Percentiles rank a stretch among this genome's conserved stretches.
phyloP scores from a whole-genome alignment of 805 yeast species.

The Saturnispora halmiae region DNA sequence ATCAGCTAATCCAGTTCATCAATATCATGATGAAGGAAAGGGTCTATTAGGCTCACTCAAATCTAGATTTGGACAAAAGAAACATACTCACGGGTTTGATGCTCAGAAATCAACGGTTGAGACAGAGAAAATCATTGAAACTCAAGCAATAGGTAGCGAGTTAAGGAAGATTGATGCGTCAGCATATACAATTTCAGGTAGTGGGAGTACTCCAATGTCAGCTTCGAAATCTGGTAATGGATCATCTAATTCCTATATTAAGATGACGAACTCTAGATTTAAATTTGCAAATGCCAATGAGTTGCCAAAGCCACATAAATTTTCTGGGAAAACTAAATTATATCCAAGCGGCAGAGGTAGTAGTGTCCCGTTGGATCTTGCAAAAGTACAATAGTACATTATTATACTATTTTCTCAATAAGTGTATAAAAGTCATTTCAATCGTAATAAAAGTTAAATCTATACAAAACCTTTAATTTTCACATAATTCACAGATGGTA shows the following conservation, averaged over 20 bases:
- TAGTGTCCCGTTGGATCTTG: conserved; percentile 74
- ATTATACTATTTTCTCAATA: too few species aligned
- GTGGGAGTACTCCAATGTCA: conserved; percentile 12
- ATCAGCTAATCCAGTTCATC: conserved; percentile 7
- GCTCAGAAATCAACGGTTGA: conserved; percentile 6
- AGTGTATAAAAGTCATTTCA: background rate
- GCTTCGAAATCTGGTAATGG: conserved; percentile 13
- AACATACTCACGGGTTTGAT: conserved; percentile 13
- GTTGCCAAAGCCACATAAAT: conserved; percentile 81
- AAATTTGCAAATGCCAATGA: conserved; percentile 57
- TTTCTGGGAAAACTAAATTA: conserved; percentile 59
- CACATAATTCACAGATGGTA: background rate
- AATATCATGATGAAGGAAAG: conserved; percentile 4
- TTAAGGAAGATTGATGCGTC: conserved; percentile 56
- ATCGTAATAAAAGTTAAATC: conserved; percentile 1
- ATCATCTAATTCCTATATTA: conserved; percentile 23
- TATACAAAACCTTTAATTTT: conserved; percentile 1
- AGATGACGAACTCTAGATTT: conserved; percentile 67
- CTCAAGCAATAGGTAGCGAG: conserved; percentile 40
- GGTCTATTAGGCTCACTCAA: conserved; percentile 9
- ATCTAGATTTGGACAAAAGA: conserved; percentile 14
- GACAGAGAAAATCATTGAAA: conserved; percentile 27
- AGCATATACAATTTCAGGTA: conserved; percentile 51
- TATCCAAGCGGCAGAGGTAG: conserved; percentile 96
- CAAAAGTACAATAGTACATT: conserved; percentile 2